phyloP scores from a whole-genome alignment of 306 rosid genomes.

The Lathyrus aphaca region DNA sequence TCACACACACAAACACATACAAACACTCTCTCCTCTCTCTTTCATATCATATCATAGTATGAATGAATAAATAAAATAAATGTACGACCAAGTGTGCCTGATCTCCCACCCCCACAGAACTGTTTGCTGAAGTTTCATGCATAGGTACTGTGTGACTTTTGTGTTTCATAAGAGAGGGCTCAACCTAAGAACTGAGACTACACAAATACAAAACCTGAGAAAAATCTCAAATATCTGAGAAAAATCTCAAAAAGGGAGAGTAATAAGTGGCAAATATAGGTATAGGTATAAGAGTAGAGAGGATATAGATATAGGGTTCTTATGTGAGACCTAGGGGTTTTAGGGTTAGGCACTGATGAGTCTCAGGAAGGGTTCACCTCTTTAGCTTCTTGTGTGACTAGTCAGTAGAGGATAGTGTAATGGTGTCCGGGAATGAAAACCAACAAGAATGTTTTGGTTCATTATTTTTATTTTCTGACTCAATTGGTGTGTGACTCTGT shows the following conservation, averaged over 20 bases:
- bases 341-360: constrained; percentile 42
- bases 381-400: constrained; percentile 31
- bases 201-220: constrained; percentile 19
- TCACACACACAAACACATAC: constrained; percentile 52
- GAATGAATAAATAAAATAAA: constrained; percentile 37
- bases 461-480: constrained; percentile 35
- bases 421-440: constrained; percentile 58
- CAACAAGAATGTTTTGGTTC: constrained; percentile 78
- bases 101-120: constrained; percentile 49
- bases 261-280: constrained; percentile 19
- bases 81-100: constrained; percentile 56
- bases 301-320: constrained; percentile 10
- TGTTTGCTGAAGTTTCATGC: constrained; percentile 78
- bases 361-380: constrained; percentile 33
- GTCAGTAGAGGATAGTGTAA: constrained; percentile 39
- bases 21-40: constrained; percentile 37
- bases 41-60: constrained; percentile 43
- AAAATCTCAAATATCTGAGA: constrained; percentile 38
- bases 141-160: constrained; percentile 57
- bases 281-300: constrained; percentile 11
- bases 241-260: constrained; percentile 36
- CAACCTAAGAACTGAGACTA: constrained; percentile 51
- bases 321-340: constrained; percentile 50
- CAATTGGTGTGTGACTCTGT: constrained; percentile 20
- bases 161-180: constrained; percentile 50